These are phyloP conservation scores for Mycena alexandri DNA, from an alignment of 768 basidiomycete genomes.

Conservation along the genomic window DNA sequence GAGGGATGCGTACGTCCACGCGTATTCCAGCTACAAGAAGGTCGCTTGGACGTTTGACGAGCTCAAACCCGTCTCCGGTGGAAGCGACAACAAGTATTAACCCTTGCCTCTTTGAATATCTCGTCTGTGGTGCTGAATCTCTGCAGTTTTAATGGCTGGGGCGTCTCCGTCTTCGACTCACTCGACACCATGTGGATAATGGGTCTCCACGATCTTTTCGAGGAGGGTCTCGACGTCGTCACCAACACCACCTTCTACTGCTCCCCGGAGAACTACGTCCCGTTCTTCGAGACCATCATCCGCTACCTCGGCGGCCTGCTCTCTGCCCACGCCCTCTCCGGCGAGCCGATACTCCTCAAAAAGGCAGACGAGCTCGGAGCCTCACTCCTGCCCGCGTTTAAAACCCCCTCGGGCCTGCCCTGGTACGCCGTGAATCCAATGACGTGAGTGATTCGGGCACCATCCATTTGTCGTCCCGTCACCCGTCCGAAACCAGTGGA, in stretches of 20 bases:
- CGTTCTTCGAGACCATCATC: slow-evolving; percentile 86
- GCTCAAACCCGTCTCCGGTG: slow-evolving; percentile 59
- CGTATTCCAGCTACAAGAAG: slow-evolving; percentile 64
- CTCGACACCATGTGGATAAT: slow-evolving; percentile 88
- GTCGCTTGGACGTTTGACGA: slow-evolving; percentile 69
- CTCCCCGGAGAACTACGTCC: slow-evolving; percentile 49
- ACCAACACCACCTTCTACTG: slow-evolving; percentile 59
- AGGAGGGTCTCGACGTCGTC: slow-evolving; percentile 65
- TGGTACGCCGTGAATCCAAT: slow-evolving; percentile 74
- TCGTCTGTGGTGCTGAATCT: slow-evolving; percentile 4
- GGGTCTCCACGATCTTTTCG: slow-evolving; percentile 79
- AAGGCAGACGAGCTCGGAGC: slow-evolving; percentile 82
- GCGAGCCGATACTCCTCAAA: slow-evolving; percentile 68
- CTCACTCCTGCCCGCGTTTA: slow-evolving; percentile 78
- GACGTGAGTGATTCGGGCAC: slow-evolving; percentile 51
- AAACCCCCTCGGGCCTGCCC: slow-evolving; percentile 78
- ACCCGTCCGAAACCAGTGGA: slow-evolving; percentile 48
- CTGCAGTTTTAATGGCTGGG: slow-evolving; percentile 65
- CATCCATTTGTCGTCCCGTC: background rate
- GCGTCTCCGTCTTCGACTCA: slow-evolving; percentile 78
- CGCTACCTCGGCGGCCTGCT: slow-evolving; percentile 88
- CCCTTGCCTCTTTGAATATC: background rate
- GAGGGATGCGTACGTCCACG: slow-evolving; percentile 66
- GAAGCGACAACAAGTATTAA: slow-evolving; percentile 63
- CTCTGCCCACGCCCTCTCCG: slow-evolving; percentile 82